phyloP scores from a whole-genome alignment of 768 basidiomycete species.

The Naganishia vishniacii region DNA sequence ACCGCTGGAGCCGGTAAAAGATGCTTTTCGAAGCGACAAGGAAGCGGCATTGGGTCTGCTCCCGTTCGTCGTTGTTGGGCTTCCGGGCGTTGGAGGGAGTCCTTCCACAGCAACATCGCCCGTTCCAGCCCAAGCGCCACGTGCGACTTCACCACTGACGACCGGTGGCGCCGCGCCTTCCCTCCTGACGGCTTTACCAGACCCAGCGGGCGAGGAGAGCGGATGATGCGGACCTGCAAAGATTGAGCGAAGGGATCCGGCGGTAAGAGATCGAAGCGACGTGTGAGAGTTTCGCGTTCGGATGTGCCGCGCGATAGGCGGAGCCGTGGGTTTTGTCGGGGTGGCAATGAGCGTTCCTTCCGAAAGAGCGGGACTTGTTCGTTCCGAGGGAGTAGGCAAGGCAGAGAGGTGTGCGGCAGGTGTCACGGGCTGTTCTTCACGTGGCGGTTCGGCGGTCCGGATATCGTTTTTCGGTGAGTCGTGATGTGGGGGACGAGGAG shows the following conservation, averaged over 20 bases:
- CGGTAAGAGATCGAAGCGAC: conserved; percentile 6
- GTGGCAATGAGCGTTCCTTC: conserved; percentile 10
- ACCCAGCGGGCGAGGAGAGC: not conserved
- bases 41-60: conserved; percentile 1
- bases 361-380: not conserved
- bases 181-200: not conserved
- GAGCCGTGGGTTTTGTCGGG: too few relatives aligned
- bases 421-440: too few relatives aligned
- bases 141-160: conserved; percentile 12
- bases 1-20: conserved; percentile 11
- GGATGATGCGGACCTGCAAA: conserved; percentile 18
- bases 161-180: conserved; percentile 9
- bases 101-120: not conserved
- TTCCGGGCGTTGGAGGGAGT: not conserved
- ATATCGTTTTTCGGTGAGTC: too few relatives aligned
- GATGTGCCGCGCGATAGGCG: conserved; percentile 5
- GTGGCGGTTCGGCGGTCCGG: too few relatives aligned
- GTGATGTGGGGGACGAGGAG: not conserved
- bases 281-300: conserved; percentile 24
- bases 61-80: not conserved
- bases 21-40: conserved; percentile 14
- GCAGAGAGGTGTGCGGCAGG: too few relatives aligned
- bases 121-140: not conserved
- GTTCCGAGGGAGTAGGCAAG: not conserved
- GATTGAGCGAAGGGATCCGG: conserved; percentile 2